phyloP scores from a whole-genome alignment of 768 basidiomycete genomes.

The Mycena amicta region DNA sequence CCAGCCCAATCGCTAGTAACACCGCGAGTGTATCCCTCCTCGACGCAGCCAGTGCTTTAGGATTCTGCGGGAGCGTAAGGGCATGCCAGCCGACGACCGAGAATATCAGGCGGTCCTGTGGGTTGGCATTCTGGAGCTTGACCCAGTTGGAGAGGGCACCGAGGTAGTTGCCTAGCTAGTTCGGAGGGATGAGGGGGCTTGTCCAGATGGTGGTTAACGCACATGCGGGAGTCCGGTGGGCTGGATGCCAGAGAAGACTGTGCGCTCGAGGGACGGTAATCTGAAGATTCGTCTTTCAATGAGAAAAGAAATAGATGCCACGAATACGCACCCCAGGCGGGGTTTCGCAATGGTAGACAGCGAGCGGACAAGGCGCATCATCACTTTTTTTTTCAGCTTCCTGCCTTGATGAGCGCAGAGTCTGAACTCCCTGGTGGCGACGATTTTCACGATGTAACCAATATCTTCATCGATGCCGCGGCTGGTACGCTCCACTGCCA shows the following conservation, averaged over 20 bases:
- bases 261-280: too few species aligned
- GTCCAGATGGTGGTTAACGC: slow-evolving; percentile 25
- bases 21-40: slow-evolving; percentile 80
- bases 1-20: slow-evolving; percentile 82
- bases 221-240: slow-evolving; percentile 93
- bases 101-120: slow-evolving; percentile 71
- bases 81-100: slow-evolving; percentile 95
- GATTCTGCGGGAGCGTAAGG: slow-evolving; percentile 88
- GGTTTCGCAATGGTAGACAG: neutral
- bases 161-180: slow-evolving; percentile 89
- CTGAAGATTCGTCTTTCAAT: too few species aligned
- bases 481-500: slow-evolving; percentile 59
- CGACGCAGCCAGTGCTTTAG: slow-evolving; percentile 58
- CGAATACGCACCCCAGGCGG: too few species aligned
- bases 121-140: slow-evolving; percentile 63
- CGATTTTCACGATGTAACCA: slow-evolving; percentile 65
- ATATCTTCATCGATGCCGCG: slow-evolving; percentile 60
- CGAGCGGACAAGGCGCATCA: neutral
- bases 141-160: slow-evolving; percentile 93
- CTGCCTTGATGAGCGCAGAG: slow-evolving; percentile 12
- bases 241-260: slow-evolving; percentile 90
- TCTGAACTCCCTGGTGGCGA: slow-evolving; percentile 56
- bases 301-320: too few species aligned
- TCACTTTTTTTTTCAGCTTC: slow-evolving; percentile 2
- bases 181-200: slow-evolving; percentile 8